Evolutionary conservation across 257 asterid species (phyloP), one percentile per base, ranked within the genome.

Genomic region (Solanum virginianum): DNA sequence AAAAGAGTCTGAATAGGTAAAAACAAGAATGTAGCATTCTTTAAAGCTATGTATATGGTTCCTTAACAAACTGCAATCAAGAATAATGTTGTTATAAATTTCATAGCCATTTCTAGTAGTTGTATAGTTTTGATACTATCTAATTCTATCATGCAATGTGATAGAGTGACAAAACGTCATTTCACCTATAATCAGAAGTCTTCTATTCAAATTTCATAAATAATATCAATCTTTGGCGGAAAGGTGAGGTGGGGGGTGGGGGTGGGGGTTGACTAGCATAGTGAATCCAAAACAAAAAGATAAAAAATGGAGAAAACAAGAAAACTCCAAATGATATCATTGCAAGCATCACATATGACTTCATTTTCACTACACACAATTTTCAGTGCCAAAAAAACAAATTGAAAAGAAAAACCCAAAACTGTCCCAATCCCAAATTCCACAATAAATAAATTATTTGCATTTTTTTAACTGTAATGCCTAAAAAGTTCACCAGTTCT

Each of bases 371-470:
- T 15, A 72, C 10, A 22, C 41, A 77, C 24, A 51, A 8, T 26
- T 80, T 66, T 79, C 54, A 65, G 80, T 24, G 43, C 89, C 82
- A 88, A 91, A 91, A 55, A 49, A 8, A 12, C 47, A 81, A 18
- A 32, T 68, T 15, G n/a, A 41, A 12, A 81, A 36, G 20, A 59
- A 39, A 57, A 39, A 6, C 12, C 65, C 26, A 87, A 80, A 85
- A 80, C 72, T 84, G 90, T 90, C 94, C 60, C 88, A 82, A 87
- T 90, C 93, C 85, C 45, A 83, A 87, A 88, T 87, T 91, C 87
- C 89, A 90, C 87, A 84, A 85, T 29, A 49, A 45, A 56, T 85
- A 82, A 84, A 83, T 83, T 86, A 85, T 66, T 86, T 84, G 83
- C 82, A 86, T 85, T 87, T 83, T 83, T 87, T 84, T 84, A 82